A percentile compares a stretch with the other conserved stretches of the same genome.
Evolutionary conservation across 2,329 filamentous ascomycete genomes (phyloP).

Genomic region (Harringtonia lauricola): DNA sequence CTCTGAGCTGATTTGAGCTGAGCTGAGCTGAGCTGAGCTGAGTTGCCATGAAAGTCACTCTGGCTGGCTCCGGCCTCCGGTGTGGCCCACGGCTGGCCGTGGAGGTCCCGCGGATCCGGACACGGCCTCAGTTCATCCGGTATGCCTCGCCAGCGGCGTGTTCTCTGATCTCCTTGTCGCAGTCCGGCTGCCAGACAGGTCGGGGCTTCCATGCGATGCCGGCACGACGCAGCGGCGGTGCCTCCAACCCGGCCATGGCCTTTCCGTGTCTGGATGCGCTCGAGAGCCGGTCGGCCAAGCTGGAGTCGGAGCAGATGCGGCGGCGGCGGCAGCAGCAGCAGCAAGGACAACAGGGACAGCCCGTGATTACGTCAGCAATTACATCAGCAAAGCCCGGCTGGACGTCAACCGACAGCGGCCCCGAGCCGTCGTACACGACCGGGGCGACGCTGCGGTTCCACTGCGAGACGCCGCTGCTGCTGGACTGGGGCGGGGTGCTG

Average conservation of each 20-base stretch:
- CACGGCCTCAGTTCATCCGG: not conserved
- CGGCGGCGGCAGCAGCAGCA: conserved; percentile 55
- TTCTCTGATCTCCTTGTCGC: not conserved
- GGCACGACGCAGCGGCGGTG: conserved; percentile 24
- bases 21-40: no score
- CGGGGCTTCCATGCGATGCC: conserved; percentile 13
- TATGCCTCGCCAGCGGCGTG: not conserved
- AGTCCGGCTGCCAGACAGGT: not conserved
- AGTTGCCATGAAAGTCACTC: no score
- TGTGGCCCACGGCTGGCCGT: no score
- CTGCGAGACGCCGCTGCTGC: conserved; percentile 60
- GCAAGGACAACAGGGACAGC: not conserved
- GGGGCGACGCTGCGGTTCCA: conserved; percentile 73
- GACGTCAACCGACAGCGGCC: conserved; percentile 59
- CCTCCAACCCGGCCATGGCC: conserved; percentile 74
- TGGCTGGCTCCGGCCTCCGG: no score
- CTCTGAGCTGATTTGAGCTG: no score
- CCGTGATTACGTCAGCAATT: no score
- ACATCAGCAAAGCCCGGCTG: no score
- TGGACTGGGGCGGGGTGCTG: conserved; percentile 93
- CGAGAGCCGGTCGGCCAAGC: conserved; percentile 64
- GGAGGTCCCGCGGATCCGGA: no score
- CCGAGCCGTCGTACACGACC: conserved; percentile 88
- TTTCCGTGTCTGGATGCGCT: conserved; percentile 85
- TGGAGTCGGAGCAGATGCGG: conserved; percentile 35